These are phyloP conservation scores for Laetiporus sulphureus DNA, from an alignment of 1,284 basidiomycete species.

Conservation along the genomic window DNA sequence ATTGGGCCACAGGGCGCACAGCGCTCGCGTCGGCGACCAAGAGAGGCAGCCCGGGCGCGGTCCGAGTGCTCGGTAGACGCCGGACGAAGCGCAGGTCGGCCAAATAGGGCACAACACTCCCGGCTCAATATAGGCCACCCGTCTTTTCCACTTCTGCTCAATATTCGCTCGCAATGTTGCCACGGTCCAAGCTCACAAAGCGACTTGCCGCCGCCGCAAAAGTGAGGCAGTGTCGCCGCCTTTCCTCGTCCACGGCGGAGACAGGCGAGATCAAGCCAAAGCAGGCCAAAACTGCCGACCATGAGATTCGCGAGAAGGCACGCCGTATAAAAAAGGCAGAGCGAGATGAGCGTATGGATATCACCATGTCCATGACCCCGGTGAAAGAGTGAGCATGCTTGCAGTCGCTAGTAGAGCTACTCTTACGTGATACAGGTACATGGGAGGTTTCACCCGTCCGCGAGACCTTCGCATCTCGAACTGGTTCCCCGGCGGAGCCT, in stretches of 20 bases:
- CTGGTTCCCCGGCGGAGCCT: conserved; percentile 32
- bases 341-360: conserved; percentile 36
- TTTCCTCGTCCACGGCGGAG: not conserved
- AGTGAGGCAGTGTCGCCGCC: not conserved
- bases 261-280: not conserved
- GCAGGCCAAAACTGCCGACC: not conserved
- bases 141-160: no score
- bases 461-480: conserved; percentile 30
- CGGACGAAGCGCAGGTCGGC: no score
- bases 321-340: conserved; percentile 32
- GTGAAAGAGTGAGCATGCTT: conserved; percentile 31
- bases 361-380: conserved; percentile 30
- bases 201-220: no score
- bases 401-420: no score
- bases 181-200: no score
- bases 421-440: conserved; percentile 24
- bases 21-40: no score
- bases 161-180: no score
- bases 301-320: conserved; percentile 4
- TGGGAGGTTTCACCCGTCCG: conserved; percentile 36
- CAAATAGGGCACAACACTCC: no score
- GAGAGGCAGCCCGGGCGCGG: no score
- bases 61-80: no score
- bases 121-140: no score
- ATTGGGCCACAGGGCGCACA: no score